phyloP scores from a whole-genome alignment of 495 filamentous ascomycete species.

The Tuber borchii region DNA sequence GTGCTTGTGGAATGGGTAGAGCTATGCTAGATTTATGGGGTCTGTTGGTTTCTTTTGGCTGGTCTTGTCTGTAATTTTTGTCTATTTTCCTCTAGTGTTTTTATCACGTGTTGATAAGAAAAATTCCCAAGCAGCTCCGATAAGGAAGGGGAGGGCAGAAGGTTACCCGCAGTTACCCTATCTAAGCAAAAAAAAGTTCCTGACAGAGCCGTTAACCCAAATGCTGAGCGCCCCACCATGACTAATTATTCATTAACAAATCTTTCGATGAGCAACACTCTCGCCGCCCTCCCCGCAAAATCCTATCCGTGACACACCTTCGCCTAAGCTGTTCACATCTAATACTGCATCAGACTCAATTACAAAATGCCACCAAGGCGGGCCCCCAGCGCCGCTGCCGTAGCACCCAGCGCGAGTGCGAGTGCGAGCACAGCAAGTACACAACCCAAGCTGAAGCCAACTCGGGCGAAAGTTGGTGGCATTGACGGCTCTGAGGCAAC shows the following conservation, averaged over 20 bases:
- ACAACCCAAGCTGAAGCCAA: constrained; percentile 13
- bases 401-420: neutral
- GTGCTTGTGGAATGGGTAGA: neutral
- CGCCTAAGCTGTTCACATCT: neutral
- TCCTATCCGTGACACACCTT: neutral
- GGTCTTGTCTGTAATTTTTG: too few relatives aligned
- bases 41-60: neutral
- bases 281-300: neutral
- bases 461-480: constrained; percentile 16
- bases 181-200: neutral
- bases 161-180: neutral
- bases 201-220: neutral
- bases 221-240: neutral
- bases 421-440: neutral
- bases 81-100: too few relatives aligned
- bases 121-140: neutral
- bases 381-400: neutral
- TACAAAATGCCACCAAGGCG: neutral
- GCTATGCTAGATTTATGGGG: neutral
- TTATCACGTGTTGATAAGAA: neutral
- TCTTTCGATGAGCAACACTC: neutral
- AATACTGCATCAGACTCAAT: neutral
- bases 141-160: neutral
- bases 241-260: neutral
- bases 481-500: constrained; percentile 16